A percentile compares a stretch with the other conserved stretches of the same genome.
Evolutionary conservation across 1,284 basidiomycete species (phyloP).

Genomic region (Moniliophthora roreri): DNA sequence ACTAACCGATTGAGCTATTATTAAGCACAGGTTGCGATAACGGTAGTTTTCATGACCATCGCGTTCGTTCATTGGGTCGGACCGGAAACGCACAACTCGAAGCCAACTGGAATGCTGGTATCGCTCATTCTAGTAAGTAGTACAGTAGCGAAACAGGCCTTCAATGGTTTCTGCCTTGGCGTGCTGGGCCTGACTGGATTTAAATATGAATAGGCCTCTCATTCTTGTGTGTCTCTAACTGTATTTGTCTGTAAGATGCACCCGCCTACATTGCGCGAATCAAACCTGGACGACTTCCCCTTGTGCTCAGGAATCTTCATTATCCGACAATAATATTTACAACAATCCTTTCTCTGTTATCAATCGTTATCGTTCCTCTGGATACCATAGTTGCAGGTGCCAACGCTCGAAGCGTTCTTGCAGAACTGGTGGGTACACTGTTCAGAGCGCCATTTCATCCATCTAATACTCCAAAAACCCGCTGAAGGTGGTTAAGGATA

Average conservation of each 20-base stretch:
- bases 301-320: constrained; percentile 64
- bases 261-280: constrained; percentile 67
- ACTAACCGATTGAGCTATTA: too few relatives aligned
- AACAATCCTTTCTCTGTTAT: constrained; percentile 52
- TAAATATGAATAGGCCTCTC: constrained; percentile 45
- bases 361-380: constrained; percentile 58
- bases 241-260: constrained; percentile 43
- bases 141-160: constrained; percentile 45
- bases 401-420: constrained; percentile 63
- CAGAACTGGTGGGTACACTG: constrained; percentile 41
- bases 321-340: constrained; percentile 55
- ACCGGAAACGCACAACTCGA: constrained; percentile 46
- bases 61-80: constrained; percentile 50
- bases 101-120: constrained; percentile 53
- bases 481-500: constrained; percentile 60
- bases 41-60: constrained; percentile 51
- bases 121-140: constrained; percentile 26
- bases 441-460: constrained; percentile 11
- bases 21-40: constrained; percentile 53
- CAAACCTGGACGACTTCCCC: constrained; percentile 49
- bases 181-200: constrained; percentile 72
- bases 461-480: constrained; percentile 30
- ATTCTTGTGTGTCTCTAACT: constrained; percentile 7
- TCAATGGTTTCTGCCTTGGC: constrained; percentile 64
- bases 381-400: constrained; percentile 44